Evolutionary conservation across 2,329 filamentous ascomycete species (phyloP), one percentile per base, ranked within the genome.

Genomic region (Grosmannia serpens): DNA sequence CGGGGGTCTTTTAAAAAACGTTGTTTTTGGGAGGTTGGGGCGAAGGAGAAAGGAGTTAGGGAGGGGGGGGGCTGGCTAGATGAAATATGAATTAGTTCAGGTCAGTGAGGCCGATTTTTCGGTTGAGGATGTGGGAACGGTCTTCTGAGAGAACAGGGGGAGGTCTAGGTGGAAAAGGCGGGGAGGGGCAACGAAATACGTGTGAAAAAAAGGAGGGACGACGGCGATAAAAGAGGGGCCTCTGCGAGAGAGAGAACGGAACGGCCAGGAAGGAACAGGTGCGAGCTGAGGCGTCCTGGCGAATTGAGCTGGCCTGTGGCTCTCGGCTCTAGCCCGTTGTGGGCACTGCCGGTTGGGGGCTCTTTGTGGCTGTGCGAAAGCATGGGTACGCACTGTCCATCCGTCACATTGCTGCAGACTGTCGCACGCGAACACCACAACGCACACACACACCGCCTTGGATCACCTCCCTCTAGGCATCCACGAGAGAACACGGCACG

Each of bases 21-120:
- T 27, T 46, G 35, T 56, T 59, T 59, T 41, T 57, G 60, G 61
- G 61, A 61, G 62, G 59, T 64, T 61, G 62, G 62, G 61, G 55
- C 58, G 50, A 49, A 49, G 20, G 41, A 50, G 26, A 56, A 59
- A 54, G 50, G 41, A 35, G 33, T 50, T 52, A 56, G 49, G 22
- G 53, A 44, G 41, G 55, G 55, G 54, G 47, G 47, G 58, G 50
- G 54, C 24, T 54, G 51, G 57, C 41, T 49, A 52, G 53, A 59
- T 56, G 57, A 59, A 59, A 59, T 53, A 52, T 55, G 53, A 59
- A 52, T 59, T 59, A 59, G 53, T 51, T 35, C 58, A 60, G 53
- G 58, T 55, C 58, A 57, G 58, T 55, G 59, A 57, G 55, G 59
- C 53, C 59, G 56, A 58, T 58, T 60, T 59, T 59, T 60, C 47